Base-by-base conservation (phyloP, 116 monocot genomes). In the Trichopus zeylanicus region DNA sequence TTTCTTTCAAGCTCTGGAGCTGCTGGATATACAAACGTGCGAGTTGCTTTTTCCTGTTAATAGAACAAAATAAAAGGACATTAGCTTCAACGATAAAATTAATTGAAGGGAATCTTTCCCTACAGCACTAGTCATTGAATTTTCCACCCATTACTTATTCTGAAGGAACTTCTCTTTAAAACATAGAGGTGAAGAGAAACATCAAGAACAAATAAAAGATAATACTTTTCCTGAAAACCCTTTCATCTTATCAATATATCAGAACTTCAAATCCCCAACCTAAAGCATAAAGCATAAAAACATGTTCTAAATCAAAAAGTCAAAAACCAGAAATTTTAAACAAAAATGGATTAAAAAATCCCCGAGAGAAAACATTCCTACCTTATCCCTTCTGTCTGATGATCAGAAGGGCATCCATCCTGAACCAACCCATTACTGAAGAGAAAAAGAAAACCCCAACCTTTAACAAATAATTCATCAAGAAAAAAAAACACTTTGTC, bases 161-260 rank as follows among this genome's bases (percentile, higher is more conserved):
- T 42, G 18, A n/a, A 42, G 42, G 42, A 42, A 42, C 42, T 42
- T 42, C 42, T 42, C n/a, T 18, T 0, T 16, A 42, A 42, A 42
- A 13, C 12, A 42, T 42, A n/a, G 0, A 42, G 42, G n/a, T 16
- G n/a, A 42, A n/a, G 42, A n/a, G n/a, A 42, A 13, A n/a, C n/a
- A n/a, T n/a, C n/a, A n/a, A n/a, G 12, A 42, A 42, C 13, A 42
- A 42, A 13, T 42, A n/a, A 42, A 13, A 42, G n/a, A n/a, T n/a
- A n/a, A 37, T 11, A 37, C 13, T 13, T 0, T 42, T 42, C 18
- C 13, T 42, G 42, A 42, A 42, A n/a, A 13, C 16, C 7, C 58
- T 35, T 53, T 59, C 7, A 53, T 26, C 65, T 73, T 58, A 59
- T 65, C 49, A 20, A 73, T 28, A 21, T 48, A 28, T 3, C n/a